These are phyloP conservation scores for Spinacia oleracea DNA, from an alignment of 179 eudicot genomes.

Conservation along the genomic window DNA sequence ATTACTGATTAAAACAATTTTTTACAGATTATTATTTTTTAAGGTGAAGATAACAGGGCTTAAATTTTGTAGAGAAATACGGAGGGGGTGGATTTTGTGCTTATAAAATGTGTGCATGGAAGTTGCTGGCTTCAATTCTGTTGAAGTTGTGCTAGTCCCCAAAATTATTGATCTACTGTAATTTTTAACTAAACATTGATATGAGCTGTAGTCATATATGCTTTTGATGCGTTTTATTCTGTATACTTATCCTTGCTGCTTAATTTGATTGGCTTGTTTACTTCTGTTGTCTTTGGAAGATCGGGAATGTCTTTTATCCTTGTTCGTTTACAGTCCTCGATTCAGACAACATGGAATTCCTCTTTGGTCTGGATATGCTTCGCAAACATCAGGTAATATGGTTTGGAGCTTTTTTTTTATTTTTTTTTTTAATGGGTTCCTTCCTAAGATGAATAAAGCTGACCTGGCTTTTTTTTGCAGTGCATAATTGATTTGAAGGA, in stretches of 20 bases:
- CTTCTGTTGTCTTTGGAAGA: conserved; percentile 48
- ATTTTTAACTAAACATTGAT: background rate
- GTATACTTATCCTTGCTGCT: conserved; percentile 20
- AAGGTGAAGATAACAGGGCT: too few species aligned
- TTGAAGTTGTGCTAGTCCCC: background rate
- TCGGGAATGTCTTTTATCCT: conserved; percentile 84
- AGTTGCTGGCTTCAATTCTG: background rate
- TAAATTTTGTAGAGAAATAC: background rate
- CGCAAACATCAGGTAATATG: conserved; percentile 88
- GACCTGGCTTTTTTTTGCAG: conserved; percentile 40
- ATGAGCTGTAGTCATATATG: background rate
- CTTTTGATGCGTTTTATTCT: conserved; percentile 10
- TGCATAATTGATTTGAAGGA: conserved; percentile 98
- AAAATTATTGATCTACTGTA: background rate
- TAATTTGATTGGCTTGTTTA: conserved; percentile 25
- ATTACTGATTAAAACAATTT: too few species aligned
- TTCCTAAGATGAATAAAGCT: background rate
- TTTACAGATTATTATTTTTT: too few species aligned
- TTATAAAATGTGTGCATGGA: background rate
- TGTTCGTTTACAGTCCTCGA: conserved; percentile 93
- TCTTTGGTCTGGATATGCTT: conserved; percentile 97
- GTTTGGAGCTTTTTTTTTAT: background rate
- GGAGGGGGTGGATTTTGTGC: background rate
- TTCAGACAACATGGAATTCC: conserved; percentile 97
- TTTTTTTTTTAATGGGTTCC: background rate